A percentile compares a stretch with the other conserved stretches of the same genome.
Conservation (phyloP, 2,329 filamentous ascomycete genomes). For the Clonostachys byssicola region DNA sequence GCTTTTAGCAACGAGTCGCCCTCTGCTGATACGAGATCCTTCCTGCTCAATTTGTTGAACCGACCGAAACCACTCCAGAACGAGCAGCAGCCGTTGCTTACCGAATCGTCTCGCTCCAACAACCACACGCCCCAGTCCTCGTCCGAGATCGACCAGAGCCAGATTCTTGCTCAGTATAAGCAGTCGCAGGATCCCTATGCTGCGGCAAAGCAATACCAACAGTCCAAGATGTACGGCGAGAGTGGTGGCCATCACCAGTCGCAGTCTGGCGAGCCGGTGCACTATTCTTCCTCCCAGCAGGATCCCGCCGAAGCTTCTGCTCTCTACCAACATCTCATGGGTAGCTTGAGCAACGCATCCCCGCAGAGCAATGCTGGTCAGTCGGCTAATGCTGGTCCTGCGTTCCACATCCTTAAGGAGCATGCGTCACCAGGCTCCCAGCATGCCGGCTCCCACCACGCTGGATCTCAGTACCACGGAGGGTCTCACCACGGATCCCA, state of each 20-base stretch:
- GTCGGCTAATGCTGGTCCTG: slow-evolving; percentile 19
- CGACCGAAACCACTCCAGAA: slow-evolving; percentile 65
- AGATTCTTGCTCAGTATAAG: slow-evolving; percentile 14
- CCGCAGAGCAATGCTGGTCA: slow-evolving; percentile 25
- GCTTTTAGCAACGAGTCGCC: slow-evolving; percentile 46
- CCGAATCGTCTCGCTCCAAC: slow-evolving; percentile 34
- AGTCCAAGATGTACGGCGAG: slow-evolving; percentile 16
- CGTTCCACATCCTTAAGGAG: slow-evolving; percentile 46
- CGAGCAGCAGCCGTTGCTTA: slow-evolving; percentile 36
- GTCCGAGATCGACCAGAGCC: slow-evolving; percentile 11
- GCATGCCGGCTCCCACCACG: slow-evolving; percentile 22
- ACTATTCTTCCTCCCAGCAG: slow-evolving; percentile 5
- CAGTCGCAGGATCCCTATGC: slow-evolving; percentile 11
- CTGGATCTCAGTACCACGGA: not conserved
- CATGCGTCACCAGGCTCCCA: slow-evolving; percentile 22
- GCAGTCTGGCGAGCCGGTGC: slow-evolving; percentile 2
- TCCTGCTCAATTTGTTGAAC: slow-evolving; percentile 81
- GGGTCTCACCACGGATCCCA: slow-evolving; percentile 23
- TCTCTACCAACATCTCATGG: slow-evolving; percentile 30
- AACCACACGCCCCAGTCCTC: slow-evolving; percentile 39
- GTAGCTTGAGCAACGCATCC: slow-evolving; percentile 29
- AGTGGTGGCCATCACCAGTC: slow-evolving; percentile 5
- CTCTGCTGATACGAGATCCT: slow-evolving; percentile 72
- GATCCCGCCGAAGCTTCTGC: slow-evolving; percentile 28
- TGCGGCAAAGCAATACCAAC: slow-evolving; percentile 13